Evolutionary conservation across 2,329 filamentous ascomycete genomes (phyloP), one percentile per base, ranked within the genome.

Genomic region (Phaeosphaeriaceae sp.): DNA sequence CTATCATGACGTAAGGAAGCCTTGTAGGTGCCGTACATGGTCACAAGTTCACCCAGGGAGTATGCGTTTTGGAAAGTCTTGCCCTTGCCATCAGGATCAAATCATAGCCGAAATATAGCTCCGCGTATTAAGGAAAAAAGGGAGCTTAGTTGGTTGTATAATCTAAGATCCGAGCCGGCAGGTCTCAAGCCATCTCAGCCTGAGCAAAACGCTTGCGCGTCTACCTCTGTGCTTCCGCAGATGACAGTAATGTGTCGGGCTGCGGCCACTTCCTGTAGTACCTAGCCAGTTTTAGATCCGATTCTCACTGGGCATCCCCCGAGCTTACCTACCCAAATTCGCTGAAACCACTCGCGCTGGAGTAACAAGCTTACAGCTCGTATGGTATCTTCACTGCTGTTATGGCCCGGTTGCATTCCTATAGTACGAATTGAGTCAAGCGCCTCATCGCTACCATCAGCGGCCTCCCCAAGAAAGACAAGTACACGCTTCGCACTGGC

Each of bases 241-340:
- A 36, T 55, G n/a, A 62, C 48, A 24, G 53, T 24, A 19, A 62
- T 27, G 45, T 56, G 54, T 41, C 57, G 56, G 44, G 60, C 62
- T 22, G 62, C 60, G 25, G 60, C 60, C 24, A 65, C 58, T 46
- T 66, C 61, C 42, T 63, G 63, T 17, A 66, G 51, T 13, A 63
- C 33, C 61, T 63, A 48, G 15, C 19, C 19, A 52, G 6, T 44
- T 25, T 24, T 19, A 20, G n/a, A n/a, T n/a, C n/a, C n/a, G n/a
- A n/a, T n/a, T n/a, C n/a, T n/a, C 7, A 46, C 6, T 7, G 19
- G 13, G 2, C 48, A 41, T 47, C 40, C 24, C 51, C 45, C 3
- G 41, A 48, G 31, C n/a, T 48, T 46, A 19, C 44, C 49, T 48
- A 56, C 56, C 56, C 53, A 59, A 17, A 56, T 59, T 4, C 56